Conservation (phyloP, 2,329 filamentous ascomycete species). For the Didymella pomorum region DNA sequence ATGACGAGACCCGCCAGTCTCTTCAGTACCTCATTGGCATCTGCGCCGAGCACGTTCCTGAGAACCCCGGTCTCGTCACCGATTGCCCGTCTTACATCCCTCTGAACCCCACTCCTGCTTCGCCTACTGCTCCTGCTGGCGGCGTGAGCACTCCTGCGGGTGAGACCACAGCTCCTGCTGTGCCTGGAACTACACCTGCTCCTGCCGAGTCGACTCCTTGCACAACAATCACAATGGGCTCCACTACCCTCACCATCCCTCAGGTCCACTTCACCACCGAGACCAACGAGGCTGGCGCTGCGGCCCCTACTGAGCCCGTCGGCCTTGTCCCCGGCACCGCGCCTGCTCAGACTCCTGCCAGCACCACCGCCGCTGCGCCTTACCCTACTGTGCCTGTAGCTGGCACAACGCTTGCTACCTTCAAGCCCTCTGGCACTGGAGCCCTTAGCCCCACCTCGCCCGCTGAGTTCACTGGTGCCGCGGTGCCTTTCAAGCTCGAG, state of each 20-base stretch:
- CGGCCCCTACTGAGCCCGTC: conserved; percentile 42
- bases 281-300: conserved; percentile 37
- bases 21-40: conserved; percentile 89
- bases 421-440: conserved; percentile 37
- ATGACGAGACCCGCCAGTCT: conserved; percentile 72
- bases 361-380: conserved; percentile 28
- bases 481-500: conserved; percentile 35
- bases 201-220: conserved; percentile 24
- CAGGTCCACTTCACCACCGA: conserved; percentile 55
- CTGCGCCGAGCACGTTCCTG: conserved; percentile 75
- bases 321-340: conserved; percentile 47
- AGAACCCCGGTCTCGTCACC: conserved; percentile 87
- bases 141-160: conserved; percentile 25
- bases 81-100: conserved; percentile 70
- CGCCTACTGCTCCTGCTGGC: conserved; percentile 24
- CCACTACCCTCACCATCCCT: conserved; percentile 56
- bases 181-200: conserved; percentile 27
- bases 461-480: conserved; percentile 49
- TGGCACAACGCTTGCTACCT: conserved; percentile 32
- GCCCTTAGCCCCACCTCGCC: conserved; percentile 28
- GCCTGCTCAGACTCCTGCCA: conserved; percentile 43
- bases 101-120: conserved; percentile 38
- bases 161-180: conserved; percentile 20
- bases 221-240: conserved; percentile 55
- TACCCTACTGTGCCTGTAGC: conserved; percentile 32